Evolutionary conservation across 2,329 filamentous ascomycete genomes (phyloP).

Genomic region (Fusarium sp.): DNA sequence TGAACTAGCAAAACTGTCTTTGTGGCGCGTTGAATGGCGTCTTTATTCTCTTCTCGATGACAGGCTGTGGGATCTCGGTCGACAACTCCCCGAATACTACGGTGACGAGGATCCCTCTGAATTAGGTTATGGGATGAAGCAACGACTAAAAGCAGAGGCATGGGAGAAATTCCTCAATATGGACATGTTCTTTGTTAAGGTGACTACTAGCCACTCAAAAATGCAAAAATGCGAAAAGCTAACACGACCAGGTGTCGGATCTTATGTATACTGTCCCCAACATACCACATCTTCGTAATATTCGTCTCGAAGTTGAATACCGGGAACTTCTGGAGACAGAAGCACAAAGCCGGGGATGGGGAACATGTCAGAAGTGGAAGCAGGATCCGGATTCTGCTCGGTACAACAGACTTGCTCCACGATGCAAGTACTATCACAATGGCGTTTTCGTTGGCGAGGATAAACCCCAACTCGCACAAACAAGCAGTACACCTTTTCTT

Average conservation of each 20-base stretch:
- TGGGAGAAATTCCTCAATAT: conserved; percentile 63
- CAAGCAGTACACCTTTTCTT: conserved; percentile 63
- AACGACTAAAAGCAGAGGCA: conserved; percentile 58
- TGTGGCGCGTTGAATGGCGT: conserved; percentile 67
- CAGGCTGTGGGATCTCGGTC: conserved; percentile 60
- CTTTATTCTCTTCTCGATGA: conserved; percentile 63
- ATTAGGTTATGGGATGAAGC: conserved; percentile 53
- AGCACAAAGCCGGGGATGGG: conserved; percentile 52
- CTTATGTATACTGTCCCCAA: conserved; percentile 66
- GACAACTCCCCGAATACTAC: conserved; percentile 62
- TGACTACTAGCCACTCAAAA: conserved; percentile 56
- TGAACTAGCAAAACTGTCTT: conserved; percentile 61
- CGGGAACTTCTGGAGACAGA: conserved; percentile 65
- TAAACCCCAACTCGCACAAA: conserved; percentile 54
- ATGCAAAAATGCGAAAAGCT: neutral
- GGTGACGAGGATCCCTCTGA: conserved; percentile 54
- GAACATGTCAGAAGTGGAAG: conserved; percentile 63
- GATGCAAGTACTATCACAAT: conserved; percentile 66
- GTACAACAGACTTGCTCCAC: conserved; percentile 63
- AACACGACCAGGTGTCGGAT: conserved; percentile 61
- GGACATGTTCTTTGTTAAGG: conserved; percentile 74
- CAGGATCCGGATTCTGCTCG: conserved; percentile 62
- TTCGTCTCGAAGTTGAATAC: conserved; percentile 66
- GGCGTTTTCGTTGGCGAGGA: conserved; percentile 63
- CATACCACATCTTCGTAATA: conserved; percentile 64